A percentile compares a stretch with the other conserved stretches of the same genome.
Conservation (phyloP, 129 eudicot genomes). For the Flaveria sonorensis region DNA sequence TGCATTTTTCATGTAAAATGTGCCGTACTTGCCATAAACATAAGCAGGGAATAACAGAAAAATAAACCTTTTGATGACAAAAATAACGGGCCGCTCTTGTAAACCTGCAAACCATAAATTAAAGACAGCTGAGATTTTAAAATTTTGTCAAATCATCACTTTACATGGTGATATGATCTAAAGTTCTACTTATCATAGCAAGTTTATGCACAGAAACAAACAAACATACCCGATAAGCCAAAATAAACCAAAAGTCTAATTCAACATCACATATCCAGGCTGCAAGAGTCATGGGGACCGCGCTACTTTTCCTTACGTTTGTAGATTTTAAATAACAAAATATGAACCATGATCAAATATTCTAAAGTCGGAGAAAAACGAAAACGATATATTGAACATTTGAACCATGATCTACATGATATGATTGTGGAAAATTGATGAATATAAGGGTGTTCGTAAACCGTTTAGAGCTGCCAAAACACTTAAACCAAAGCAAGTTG, state of each 20-base stretch:
- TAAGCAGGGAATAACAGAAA: not conserved
- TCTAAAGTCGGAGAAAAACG: not conserved
- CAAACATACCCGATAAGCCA: no score
- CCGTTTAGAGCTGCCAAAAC: no score
- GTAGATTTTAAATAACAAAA: no score
- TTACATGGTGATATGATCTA: conserved; percentile 1
- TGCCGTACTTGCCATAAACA: not conserved
- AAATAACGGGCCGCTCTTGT: conserved; percentile 83
- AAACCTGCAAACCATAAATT: conserved; percentile 59
- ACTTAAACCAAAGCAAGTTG: not conserved
- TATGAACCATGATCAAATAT: not conserved
- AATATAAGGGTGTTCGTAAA: no score
- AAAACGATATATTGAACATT: not conserved
- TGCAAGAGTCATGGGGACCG: not conserved
- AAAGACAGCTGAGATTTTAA: conserved; percentile 1
- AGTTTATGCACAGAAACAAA: not conserved
- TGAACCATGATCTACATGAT: not conserved
- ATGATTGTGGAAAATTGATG: not conserved
- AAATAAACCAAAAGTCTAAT: no score
- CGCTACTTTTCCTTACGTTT: not conserved
- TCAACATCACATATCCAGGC: not conserved
- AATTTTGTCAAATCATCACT: not conserved
- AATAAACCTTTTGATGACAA: conserved; percentile 84
- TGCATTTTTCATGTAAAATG: not conserved
- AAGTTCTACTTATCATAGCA: not conserved